phyloP scores from a whole-genome alignment of 768 basidiomycete genomes.

The Holtermanniella nyarrowii region DNA sequence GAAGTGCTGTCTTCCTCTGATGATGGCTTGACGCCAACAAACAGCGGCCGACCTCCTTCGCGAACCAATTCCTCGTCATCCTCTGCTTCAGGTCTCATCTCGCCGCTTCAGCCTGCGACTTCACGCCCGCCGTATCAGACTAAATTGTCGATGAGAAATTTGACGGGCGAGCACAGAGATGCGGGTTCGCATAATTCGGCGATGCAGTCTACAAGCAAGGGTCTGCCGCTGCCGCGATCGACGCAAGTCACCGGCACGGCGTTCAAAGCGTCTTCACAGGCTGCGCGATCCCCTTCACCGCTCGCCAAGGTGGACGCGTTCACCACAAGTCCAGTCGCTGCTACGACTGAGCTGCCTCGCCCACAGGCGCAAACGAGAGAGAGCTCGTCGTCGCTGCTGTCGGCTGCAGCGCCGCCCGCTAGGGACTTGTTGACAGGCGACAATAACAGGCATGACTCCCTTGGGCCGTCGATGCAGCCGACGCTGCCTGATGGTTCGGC shows the following conservation, averaged over 20 bases:
- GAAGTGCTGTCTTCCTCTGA: conserved; percentile 51
- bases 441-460: conserved; percentile 4
- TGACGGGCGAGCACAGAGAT: conserved; percentile 29
- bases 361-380: conserved; percentile 8
- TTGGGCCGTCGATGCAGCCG: conserved; percentile 1
- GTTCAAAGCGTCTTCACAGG: conserved; percentile 16
- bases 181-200: conserved; percentile 8
- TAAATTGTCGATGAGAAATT: conserved; percentile 26
- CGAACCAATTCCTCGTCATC: not conserved
- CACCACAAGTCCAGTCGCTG: not conserved
- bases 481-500: conserved; percentile 9
- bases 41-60: not conserved
- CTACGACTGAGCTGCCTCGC: not conserved
- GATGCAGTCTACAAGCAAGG: conserved; percentile 1
- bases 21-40: conserved; percentile 8
- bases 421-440: conserved; percentile 21
- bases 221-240: conserved; percentile 25
- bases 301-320: conserved; percentile 15
- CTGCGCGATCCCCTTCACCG: conserved; percentile 3
- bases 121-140: conserved; percentile 5
- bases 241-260: conserved; percentile 40
- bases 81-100: conserved; percentile 11
- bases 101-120: conserved; percentile 11
- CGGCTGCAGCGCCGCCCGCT: not conserved
- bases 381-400: not conserved